Conservation (phyloP, 176 grass and related monocot species). For the Chrysopogon serrulatus region DNA sequence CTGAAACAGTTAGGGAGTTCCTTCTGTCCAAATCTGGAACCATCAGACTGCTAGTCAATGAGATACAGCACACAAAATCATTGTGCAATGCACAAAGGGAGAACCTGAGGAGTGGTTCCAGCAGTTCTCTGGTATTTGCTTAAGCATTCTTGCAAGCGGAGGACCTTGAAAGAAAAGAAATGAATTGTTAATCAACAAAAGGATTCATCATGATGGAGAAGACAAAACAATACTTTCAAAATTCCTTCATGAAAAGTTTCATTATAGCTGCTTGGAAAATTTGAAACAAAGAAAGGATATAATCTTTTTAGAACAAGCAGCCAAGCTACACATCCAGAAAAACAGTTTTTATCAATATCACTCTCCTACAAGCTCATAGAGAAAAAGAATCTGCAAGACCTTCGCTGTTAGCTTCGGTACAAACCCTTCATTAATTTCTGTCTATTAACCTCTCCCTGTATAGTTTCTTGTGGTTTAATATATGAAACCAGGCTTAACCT, state of each 20-base stretch:
- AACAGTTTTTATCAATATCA: not conserved
- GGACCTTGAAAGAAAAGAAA: constrained; percentile 57
- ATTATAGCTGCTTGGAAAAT: not conserved
- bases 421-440: not conserved
- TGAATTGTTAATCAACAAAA: not conserved
- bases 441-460: not conserved
- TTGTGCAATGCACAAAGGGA: not conserved
- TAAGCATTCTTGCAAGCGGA: constrained; percentile 94
- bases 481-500: not conserved
- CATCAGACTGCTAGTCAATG: not conserved
- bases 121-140: constrained; percentile 94
- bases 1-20: not conserved
- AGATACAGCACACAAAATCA: not conserved
- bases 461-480: not conserved
- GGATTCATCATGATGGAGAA: not conserved
- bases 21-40: not conserved
- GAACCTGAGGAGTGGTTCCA: constrained; percentile 83
- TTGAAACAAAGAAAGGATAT: not conserved
- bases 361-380: not conserved
- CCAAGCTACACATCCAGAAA: not conserved
- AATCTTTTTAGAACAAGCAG: not conserved
- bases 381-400: not conserved
- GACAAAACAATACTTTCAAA: not conserved
- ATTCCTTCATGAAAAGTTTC: not conserved
- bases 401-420: not conserved